Conservation (phyloP, 768 basidiomycete species). For the Boletus sp. region DNA sequence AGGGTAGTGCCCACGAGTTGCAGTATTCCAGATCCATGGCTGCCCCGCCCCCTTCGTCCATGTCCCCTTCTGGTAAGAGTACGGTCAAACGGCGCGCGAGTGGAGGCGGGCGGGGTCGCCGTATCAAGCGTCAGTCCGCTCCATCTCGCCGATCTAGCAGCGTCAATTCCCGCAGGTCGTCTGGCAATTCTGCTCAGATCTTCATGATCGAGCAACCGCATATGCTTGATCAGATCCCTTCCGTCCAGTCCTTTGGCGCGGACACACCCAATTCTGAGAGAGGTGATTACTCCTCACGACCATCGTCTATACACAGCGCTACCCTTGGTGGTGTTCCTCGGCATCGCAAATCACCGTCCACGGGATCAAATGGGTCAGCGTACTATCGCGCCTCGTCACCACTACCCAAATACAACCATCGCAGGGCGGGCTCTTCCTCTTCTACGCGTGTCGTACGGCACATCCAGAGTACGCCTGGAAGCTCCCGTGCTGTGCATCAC, state of each 20-base stretch:
- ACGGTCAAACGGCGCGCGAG: slow-evolving; percentile 53
- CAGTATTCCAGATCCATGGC: slow-evolving; percentile 28
- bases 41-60: slow-evolving; percentile 23
- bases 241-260: slow-evolving; percentile 70
- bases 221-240: slow-evolving; percentile 48
- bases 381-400: slow-evolving; percentile 71
- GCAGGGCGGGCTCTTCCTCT: slow-evolving; percentile 76
- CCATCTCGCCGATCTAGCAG: slow-evolving; percentile 89
- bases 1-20: slow-evolving; percentile 20
- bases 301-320: slow-evolving; percentile 84
- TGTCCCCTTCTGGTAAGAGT: slow-evolving; percentile 32
- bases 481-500: slow-evolving; percentile 50
- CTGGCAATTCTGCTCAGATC: slow-evolving; percentile 47
- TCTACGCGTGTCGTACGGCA: slow-evolving; percentile 80
- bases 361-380: slow-evolving; percentile 71
- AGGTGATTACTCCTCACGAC: slow-evolving; percentile 74
- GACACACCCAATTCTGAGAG: slow-evolving; percentile 88
- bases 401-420: slow-evolving; percentile 70
- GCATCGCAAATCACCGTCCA: slow-evolving; percentile 74
- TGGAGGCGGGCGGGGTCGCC: slow-evolving; percentile 45
- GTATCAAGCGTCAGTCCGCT: slow-evolving; percentile 65
- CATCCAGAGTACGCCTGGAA: slow-evolving; percentile 39
- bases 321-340: slow-evolving; percentile 49
- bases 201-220: slow-evolving; percentile 56
- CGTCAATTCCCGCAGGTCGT: slow-evolving; percentile 81